Percentiles rank a stretch among this genome's conserved stretches.
These are phyloP conservation scores for Phytophthora fragariaefolia DNA, from an alignment of 352 stramenopile genomes.

Conservation along the genomic window DNA sequence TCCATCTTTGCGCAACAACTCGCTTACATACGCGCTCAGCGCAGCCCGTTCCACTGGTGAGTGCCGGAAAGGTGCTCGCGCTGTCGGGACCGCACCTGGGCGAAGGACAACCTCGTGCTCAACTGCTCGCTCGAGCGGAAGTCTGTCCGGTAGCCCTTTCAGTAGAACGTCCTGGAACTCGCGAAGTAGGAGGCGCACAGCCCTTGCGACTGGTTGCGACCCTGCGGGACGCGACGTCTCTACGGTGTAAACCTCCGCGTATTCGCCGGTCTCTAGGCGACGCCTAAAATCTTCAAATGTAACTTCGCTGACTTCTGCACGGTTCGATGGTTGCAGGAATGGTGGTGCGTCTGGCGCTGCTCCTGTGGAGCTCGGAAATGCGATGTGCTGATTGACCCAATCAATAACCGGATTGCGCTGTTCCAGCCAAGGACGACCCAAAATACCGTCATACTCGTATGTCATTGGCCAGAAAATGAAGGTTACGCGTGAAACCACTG, in stretches of 20 bases:
- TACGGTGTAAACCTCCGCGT: too few relatives aligned
- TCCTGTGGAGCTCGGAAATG: too few relatives aligned
- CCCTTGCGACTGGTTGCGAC: too few relatives aligned
- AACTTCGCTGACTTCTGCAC: too few relatives aligned
- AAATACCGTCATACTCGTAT: constrained; percentile 12
- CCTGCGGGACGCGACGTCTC: too few relatives aligned
- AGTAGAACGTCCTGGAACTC: neutral
- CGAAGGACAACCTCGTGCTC: constrained; percentile 1
- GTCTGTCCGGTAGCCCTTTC: neutral
- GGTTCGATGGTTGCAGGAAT: too few relatives aligned
- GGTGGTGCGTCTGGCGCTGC: too few relatives aligned
- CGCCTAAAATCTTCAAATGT: too few relatives aligned
- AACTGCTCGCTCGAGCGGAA: neutral
- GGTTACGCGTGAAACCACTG: neutral
- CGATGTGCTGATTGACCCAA: too few relatives aligned
- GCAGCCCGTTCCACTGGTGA: neutral
- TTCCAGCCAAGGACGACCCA: constrained; percentile 3
- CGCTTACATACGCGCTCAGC: neutral
- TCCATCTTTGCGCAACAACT: neutral
- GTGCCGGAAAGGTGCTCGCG: neutral
- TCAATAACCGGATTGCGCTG: constrained; percentile 5
- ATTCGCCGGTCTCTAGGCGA: too few relatives aligned
- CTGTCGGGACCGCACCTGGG: neutral
- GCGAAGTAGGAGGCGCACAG: too few relatives aligned
- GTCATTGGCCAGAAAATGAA: constrained; percentile 10